Evolutionary conservation across 2,329 filamentous ascomycete species (phyloP), one percentile per base, ranked within the genome.

Genomic region (Colletotrichum aenigma): DNA sequence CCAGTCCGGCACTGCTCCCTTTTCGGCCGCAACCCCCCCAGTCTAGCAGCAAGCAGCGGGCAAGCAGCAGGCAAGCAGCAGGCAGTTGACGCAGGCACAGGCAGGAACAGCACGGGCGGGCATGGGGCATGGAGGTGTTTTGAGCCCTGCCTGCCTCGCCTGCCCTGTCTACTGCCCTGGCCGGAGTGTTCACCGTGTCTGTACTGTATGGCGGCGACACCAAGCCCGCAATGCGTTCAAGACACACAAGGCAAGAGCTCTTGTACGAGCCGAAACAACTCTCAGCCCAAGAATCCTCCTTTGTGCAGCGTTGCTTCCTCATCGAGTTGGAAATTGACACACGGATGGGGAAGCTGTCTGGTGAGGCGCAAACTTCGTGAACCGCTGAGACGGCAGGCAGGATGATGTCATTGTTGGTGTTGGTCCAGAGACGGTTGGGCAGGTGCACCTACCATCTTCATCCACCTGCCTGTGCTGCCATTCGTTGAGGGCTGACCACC

Each of bases 341-440:
- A 32, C 71, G 71, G 58, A 62, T 74, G 67, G 32, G 62, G 72
- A 72, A 66, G 7, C 34, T n/a, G 48, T 30, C 24, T 21, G 28
- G 9, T 21, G 32, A 64, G 26, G 36, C 66, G 55, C 28, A 60
- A 36, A 36, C n/a, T 7, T 34, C 48, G 13, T 21, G 38, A 70
- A n/a, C 43, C 26, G 43, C 58, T 65, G 68, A 65, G 68, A 30
- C 43, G 61, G 34, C 21, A 61, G 30, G 61, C n/a, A 56, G 13
- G 21, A 75, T 75, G 73, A 75, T 75, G 73, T 75, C 73, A 75
- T 75, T 65, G 56, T 26, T 30, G 69, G 64, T 75, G 56, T 26
- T 36, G 69, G 64, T 67, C 58, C 56, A 30, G 48, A 48, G 66
- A 60, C 55, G 34, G 65, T 61, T 60, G 24, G 43, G 70, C 56